phyloP scores from a whole-genome alignment of 2,329 filamentous ascomycete species.

The Diplodia corticola region DNA sequence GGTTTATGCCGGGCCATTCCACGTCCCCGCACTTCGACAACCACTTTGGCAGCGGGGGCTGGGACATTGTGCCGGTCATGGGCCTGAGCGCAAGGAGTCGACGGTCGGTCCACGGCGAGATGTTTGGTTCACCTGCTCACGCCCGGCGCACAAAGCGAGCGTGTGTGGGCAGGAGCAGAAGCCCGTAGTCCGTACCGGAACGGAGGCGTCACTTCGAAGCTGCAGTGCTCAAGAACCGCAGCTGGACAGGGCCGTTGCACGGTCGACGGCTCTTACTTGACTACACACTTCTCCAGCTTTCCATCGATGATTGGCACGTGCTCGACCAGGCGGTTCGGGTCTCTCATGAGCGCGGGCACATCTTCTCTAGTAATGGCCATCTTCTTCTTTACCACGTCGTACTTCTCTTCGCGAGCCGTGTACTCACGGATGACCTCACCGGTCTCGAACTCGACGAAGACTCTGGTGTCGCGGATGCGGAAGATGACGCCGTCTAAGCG shows the following conservation, averaged over 20 bases:
- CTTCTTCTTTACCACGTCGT: constrained; percentile 68
- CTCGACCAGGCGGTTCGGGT: constrained; percentile 68
- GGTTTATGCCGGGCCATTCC: background rate
- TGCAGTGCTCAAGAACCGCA: background rate
- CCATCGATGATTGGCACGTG: constrained; percentile 68
- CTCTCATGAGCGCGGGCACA: constrained; percentile 72
- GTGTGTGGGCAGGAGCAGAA: too few species aligned
- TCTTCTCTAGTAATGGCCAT: constrained; percentile 66
- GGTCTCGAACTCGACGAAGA: constrained; percentile 85
- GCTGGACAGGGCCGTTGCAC: constrained; percentile 23
- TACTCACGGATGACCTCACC: constrained; percentile 86
- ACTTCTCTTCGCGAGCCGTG: constrained; percentile 79
- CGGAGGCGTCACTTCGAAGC: background rate
- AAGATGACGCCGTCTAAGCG: constrained; percentile 87
- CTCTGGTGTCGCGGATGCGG: constrained; percentile 81
- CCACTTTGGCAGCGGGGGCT: background rate
- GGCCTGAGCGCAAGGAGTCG: background rate
- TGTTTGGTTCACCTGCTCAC: background rate
- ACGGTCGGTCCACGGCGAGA: background rate
- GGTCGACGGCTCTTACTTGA: constrained; percentile 31
- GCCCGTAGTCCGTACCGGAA: background rate
- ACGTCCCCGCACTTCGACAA: background rate
- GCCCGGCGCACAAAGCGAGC: background rate
- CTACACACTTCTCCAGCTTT: constrained; percentile 57
- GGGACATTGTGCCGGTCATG: too few species aligned